Conservation (phyloP, 1,284 basidiomycete species). For the Inonotus obliquus region DNA sequence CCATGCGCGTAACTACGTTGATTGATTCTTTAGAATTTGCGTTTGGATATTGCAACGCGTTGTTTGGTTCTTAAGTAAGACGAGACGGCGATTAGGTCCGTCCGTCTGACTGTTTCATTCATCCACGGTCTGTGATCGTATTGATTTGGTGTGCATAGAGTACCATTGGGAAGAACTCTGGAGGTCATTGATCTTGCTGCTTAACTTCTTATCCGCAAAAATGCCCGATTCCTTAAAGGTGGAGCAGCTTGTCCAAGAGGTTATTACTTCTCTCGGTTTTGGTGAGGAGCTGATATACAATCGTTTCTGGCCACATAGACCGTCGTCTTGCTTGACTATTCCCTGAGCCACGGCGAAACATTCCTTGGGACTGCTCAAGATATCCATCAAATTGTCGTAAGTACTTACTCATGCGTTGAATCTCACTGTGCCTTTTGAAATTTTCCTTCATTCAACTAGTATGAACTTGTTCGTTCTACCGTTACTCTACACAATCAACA, state of each 20-base stretch:
- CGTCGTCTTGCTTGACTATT: conserved; percentile 45
- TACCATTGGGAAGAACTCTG: conserved; percentile 64
- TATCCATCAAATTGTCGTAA: conserved; percentile 55
- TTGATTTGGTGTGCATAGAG: conserved; percentile 32
- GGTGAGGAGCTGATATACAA: neutral
- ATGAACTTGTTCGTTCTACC: conserved; percentile 57
- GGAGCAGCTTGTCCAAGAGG: conserved; percentile 49
- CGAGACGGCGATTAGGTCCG: conserved; percentile 48
- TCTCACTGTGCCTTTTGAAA: neutral
- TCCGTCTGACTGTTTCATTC: neutral
- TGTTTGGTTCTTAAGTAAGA: conserved; percentile 48
- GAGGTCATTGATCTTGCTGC: conserved; percentile 46
- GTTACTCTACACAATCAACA: conserved; percentile 43
- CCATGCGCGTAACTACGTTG: neutral
- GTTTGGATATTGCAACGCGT: conserved; percentile 47
- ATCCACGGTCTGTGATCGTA: neutral
- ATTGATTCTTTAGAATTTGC: conserved; percentile 38
- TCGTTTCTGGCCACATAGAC: conserved; percentile 31
- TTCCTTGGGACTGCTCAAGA: conserved; percentile 48
- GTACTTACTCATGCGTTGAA: conserved; percentile 22
- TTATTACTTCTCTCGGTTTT: conserved; percentile 22
- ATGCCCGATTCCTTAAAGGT: conserved; percentile 45
- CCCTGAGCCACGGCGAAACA: conserved; percentile 42
- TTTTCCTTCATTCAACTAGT: conserved; percentile 32
- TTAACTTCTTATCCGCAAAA: conserved; percentile 50